phyloP scores from a whole-genome alignment of 371 early-diverging fungal species.

The Rhizopus sp. region DNA sequence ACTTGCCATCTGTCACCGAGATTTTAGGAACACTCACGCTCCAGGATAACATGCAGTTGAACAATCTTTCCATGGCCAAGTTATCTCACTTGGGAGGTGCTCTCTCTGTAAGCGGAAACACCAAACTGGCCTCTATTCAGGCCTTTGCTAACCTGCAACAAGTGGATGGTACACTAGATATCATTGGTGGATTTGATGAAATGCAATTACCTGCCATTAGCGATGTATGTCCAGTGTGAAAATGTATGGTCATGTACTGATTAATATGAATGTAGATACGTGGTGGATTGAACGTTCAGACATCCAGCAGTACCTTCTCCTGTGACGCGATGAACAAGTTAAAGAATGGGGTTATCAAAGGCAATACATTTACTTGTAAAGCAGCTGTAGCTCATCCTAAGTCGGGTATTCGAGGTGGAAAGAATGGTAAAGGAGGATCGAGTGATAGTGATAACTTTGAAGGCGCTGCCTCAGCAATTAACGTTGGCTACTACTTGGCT shows the following conservation, averaged over 20 bases:
- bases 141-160: constrained; percentile 52
- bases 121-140: constrained; percentile 31
- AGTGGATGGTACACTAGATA: constrained; percentile 55
- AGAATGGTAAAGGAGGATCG: constrained; percentile 7
- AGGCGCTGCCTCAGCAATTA: constrained; percentile 5
- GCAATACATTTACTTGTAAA: constrained; percentile 36
- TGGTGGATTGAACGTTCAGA: constrained; percentile 48
- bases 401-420: constrained; percentile 23
- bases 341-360: constrained; percentile 41
- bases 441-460: constrained; percentile 9
- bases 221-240: constrained; percentile 26
- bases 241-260: not conserved
- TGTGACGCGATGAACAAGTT: constrained; percentile 34
- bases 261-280: constrained; percentile 21
- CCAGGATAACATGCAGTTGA: constrained; percentile 45
- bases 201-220: constrained; percentile 41
- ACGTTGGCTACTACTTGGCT: constrained; percentile 24
- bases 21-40: constrained; percentile 54
- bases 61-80: constrained; percentile 44
- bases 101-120: constrained; percentile 51
- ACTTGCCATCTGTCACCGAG: constrained; percentile 35
- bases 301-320: constrained; percentile 37
- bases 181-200: constrained; percentile 52
- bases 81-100: constrained; percentile 56
- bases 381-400: constrained; percentile 31